Evolutionary conservation across 116 monocot genomes (phyloP).

Genomic region (Trichopus zeylanicus): DNA sequence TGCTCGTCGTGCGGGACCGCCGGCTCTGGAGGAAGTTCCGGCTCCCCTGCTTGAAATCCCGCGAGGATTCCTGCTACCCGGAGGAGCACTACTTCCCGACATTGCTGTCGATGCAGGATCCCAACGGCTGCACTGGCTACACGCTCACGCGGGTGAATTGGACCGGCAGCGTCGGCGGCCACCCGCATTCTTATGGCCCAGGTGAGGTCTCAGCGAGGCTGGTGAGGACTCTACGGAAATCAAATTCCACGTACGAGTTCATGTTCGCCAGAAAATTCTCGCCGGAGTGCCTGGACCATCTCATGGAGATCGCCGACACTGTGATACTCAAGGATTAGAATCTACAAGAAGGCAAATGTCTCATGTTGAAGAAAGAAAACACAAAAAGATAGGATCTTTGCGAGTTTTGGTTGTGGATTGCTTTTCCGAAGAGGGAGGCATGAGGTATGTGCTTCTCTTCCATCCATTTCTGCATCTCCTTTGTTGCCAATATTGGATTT

Average conservation of each 20-base stretch:
- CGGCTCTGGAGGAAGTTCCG: constrained; percentile 82
- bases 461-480: neutral
- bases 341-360: too few relatives aligned
- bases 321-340: constrained; percentile 53
- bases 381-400: neutral
- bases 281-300: constrained; percentile 47
- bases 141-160: constrained; percentile 88
- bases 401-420: neutral
- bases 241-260: constrained; percentile 50
- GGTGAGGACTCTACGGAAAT: constrained; percentile 43
- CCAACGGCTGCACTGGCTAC: constrained; percentile 46
- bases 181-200: constrained; percentile 60
- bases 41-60: constrained; percentile 49
- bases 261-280: constrained; percentile 89
- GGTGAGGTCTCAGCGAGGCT: constrained; percentile 46
- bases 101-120: constrained; percentile 70
- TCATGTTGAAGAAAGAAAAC: neutral
- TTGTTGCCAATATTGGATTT: neutral
- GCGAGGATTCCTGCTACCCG: constrained; percentile 71
- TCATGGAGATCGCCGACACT: constrained; percentile 50
- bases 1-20: constrained; percentile 63
- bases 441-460: neutral
- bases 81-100: constrained; percentile 99
- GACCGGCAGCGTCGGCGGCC: constrained; percentile 69
- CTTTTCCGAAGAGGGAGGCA: neutral